Evolutionary conservation across 345 rosid genomes (phyloP), one percentile per base, ranked within the genome.

Genomic region (Bretschneidera sinensis): DNA sequence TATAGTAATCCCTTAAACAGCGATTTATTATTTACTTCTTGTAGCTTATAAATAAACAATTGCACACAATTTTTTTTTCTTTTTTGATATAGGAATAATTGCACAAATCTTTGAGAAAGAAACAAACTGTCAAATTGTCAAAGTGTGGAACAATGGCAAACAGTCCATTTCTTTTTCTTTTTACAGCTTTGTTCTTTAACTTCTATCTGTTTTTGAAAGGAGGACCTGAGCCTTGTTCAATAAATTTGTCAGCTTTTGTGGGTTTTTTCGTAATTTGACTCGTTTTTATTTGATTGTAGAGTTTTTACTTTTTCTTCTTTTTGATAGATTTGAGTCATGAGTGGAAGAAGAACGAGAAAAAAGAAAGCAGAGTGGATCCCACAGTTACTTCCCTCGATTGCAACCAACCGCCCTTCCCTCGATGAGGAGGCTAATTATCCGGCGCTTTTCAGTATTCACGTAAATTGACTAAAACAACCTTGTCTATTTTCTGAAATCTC

Each of bases 371-470:
- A 17, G 55, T 49, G 72, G 82, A 17, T 7, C 74, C 73, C 71
- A 20, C 57, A 0, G 5, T 18, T 24, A 9, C 51, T 59, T 58
- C 69, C 51, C 67, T 35, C 43, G 57, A 69, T 58, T 61, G n/a
- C n/a, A n/a, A 56, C 21, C 50, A 34, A 34, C 21, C 53, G 17
- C 7, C 4, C n/a, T n/a, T 61, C n/a, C 17, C 43, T 1, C 73
- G 60, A 70, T 63, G 73, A 73, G 67, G 72, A 63, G 70, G 64
- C 66, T 53, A 45, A 57, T 51, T 5, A 62, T 55, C 74, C 77
- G 72, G 74, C 58, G 60, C 63, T 51, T 65, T 68, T 61, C 18
- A 16, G 18, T 50, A 21, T 60, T 64, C 52, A 6, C 6, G 1
- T 19, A 0, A 1, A 25, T 17, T 58, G 39, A 72, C 81, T 0